These are phyloP conservation scores for Gnomoniopsis sp. DNA, from an alignment of 2,329 filamentous ascomycete species.

Conservation along the genomic window DNA sequence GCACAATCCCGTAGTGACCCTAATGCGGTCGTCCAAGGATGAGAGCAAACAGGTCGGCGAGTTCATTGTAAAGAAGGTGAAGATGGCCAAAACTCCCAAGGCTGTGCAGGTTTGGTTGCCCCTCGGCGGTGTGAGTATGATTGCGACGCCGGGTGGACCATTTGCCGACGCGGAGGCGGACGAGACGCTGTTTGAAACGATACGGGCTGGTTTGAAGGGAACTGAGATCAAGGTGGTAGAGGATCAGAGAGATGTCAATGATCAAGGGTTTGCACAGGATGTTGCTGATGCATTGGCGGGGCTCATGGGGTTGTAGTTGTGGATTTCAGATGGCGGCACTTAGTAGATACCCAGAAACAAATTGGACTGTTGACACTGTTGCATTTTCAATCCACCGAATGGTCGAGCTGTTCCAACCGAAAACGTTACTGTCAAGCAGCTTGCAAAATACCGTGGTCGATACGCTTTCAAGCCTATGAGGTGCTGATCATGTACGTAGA, in stretches of 20 bases:
- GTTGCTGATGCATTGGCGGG: conserved; percentile 39
- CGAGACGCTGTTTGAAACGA: conserved; percentile 48
- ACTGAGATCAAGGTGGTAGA: conserved; percentile 47
- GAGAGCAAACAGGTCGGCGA: conserved; percentile 54
- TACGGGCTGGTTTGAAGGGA: conserved; percentile 45
- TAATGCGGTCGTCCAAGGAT: conserved; percentile 60
- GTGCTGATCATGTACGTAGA: neutral
- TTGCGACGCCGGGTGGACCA: conserved; percentile 48
- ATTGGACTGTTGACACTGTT: neutral
- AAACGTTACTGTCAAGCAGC: neutral
- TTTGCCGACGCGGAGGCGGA: conserved; percentile 48
- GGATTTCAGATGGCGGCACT: neutral
- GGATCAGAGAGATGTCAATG: conserved; percentile 51
- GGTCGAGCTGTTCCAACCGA: neutral
- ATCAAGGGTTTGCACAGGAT: conserved; percentile 45
- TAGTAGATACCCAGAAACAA: neutral
- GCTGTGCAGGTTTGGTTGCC: conserved; percentile 58
- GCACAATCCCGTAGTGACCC: conserved; percentile 64
- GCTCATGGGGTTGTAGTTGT: conserved; percentile 23
- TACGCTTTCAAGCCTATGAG: neutral
- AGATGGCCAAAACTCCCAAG: conserved; percentile 43
- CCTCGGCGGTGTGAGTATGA: conserved; percentile 56
- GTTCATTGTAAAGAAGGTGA: conserved; percentile 54
- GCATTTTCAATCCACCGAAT: neutral
- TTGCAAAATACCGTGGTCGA: neutral